phyloP scores from a whole-genome alignment of 345 rosid species.

The Turnera subulata region DNA sequence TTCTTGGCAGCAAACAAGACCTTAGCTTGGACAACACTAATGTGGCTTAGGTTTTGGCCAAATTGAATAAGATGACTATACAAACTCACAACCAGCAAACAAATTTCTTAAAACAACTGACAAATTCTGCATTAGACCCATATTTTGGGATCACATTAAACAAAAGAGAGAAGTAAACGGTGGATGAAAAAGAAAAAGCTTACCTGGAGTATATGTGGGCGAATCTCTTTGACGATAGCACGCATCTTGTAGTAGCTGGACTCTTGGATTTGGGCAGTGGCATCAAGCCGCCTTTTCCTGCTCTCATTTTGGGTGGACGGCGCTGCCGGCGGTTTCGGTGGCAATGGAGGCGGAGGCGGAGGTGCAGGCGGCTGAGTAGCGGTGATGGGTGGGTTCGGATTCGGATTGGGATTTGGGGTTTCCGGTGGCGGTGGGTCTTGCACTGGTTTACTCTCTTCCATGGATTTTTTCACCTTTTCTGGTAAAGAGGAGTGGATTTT shows the following conservation, averaged over 20 bases:
- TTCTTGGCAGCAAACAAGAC: too few relatives aligned
- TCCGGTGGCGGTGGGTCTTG: constrained; percentile 14
- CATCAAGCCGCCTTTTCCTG: constrained; percentile 56
- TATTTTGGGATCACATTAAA: not conserved
- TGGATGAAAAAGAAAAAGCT: not conserved
- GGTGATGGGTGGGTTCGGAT: constrained; percentile 11
- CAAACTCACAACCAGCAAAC: too few relatives aligned
- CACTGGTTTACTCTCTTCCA: constrained; percentile 36
- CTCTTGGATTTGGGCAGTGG: constrained; percentile 33
- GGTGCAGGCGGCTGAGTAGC: constrained; percentile 19
- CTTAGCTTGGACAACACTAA: too few relatives aligned
- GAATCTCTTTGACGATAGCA: constrained; percentile 29
- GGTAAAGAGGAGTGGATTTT: too few relatives aligned
- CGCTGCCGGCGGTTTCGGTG: constrained; percentile 6
- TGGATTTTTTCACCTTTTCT: constrained; percentile 13
- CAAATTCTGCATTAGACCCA: too few relatives aligned
- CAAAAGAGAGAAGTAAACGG: not conserved
- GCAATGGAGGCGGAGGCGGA: constrained; percentile 5
- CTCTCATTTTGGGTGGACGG: constrained; percentile 17
- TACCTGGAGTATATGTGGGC: constrained; percentile 41
- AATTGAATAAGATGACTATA: too few relatives aligned
- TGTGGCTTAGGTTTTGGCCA: not conserved
- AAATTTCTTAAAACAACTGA: too few relatives aligned
- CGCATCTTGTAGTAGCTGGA: constrained; percentile 47
- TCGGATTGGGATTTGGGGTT: constrained; percentile 14